phyloP scores from a whole-genome alignment of 768 basidiomycete species.

The Panus rudis region DNA sequence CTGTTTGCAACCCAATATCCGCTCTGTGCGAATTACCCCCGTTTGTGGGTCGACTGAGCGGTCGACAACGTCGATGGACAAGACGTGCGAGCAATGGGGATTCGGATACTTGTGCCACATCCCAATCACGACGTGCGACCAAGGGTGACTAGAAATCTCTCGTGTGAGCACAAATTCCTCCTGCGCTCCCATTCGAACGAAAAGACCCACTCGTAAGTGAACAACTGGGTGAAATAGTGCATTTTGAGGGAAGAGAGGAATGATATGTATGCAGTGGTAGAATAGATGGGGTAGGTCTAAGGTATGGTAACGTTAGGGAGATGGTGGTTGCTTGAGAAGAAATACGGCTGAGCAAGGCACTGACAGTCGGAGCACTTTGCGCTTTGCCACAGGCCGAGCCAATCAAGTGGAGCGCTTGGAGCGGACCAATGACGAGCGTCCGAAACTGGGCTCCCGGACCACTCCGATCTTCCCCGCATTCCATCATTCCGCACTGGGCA shows the following conservation, averaged over 20 bases:
- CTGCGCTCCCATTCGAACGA: conserved; percentile 8
- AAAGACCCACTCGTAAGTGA: conserved; percentile 72
- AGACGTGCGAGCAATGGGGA: conserved; percentile 82
- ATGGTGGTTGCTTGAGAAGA: conserved; percentile 7
- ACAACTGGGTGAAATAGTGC: conserved; percentile 85
- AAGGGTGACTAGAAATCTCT: conserved; percentile 58
- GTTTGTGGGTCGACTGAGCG: conserved; percentile 76
- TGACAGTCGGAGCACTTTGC: conserved; percentile 3
- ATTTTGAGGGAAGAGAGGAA: conserved; percentile 31
- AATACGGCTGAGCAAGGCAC: conserved; percentile 16
- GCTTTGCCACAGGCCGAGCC: not conserved
- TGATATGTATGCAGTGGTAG: not conserved
- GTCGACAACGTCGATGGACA: conserved; percentile 82
- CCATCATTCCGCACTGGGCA: too few relatives aligned
- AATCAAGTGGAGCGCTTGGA: too few relatives aligned
- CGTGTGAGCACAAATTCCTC: conserved; percentile 9
- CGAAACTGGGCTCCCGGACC: too few relatives aligned
- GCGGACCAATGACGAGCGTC: too few relatives aligned
- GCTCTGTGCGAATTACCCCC: conserved; percentile 87
- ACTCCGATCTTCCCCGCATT: too few relatives aligned
- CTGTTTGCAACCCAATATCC: conserved; percentile 87
- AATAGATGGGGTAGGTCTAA: conserved; percentile 11
- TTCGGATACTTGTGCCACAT: conserved; percentile 98
- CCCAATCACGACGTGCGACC: conserved; percentile 85
- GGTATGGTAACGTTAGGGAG: conserved; percentile 8